Evolutionary conservation across 495 filamentous ascomycete species (phyloP).

Genomic region (Lindgomyces ingoldianus): DNA sequence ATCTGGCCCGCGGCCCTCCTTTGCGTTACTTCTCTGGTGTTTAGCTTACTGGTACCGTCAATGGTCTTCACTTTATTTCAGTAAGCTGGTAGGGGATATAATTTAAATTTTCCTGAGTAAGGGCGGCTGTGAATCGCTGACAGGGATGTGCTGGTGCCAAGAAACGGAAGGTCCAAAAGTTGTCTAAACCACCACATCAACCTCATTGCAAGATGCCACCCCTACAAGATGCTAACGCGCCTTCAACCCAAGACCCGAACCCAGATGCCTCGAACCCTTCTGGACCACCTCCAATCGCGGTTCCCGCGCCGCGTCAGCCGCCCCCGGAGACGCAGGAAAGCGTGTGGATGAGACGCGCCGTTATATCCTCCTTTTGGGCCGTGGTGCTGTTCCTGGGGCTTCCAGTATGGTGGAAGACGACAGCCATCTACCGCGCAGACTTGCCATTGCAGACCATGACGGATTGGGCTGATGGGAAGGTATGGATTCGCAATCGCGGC

Average conservation of each 20-base stretch:
- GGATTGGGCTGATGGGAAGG: constrained; percentile 91
- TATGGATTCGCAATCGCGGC: constrained; percentile 43
- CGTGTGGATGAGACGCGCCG: constrained; percentile 64
- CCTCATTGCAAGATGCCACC: constrained; percentile 5
- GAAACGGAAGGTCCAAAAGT: too few species aligned
- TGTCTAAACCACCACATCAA: not conserved
- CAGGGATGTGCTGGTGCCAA: not conserved
- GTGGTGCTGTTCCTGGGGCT: constrained; percentile 82
- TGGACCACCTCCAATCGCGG: too few species aligned
- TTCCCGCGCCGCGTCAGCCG: constrained; percentile 50
- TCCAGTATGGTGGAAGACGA: constrained; percentile 97
- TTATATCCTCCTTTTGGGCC: constrained; percentile 89
- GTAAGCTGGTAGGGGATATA: too few species aligned
- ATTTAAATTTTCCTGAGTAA: too few species aligned
- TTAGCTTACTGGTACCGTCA: too few species aligned
- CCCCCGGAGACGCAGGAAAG: constrained; percentile 74
- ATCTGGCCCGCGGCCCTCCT: too few species aligned
- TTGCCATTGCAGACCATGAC: constrained; percentile 86
- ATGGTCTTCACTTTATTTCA: too few species aligned
- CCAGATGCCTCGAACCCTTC: too few species aligned
- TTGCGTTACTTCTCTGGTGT: too few species aligned
- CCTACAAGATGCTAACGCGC: constrained; percentile 14
- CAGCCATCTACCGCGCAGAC: constrained; percentile 84
- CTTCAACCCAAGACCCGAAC: not conserved
- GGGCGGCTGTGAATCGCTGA: not conserved